phyloP scores from a whole-genome alignment of 2,329 filamentous ascomycete genomes.

The Paracoccidioides lutzii region DNA sequence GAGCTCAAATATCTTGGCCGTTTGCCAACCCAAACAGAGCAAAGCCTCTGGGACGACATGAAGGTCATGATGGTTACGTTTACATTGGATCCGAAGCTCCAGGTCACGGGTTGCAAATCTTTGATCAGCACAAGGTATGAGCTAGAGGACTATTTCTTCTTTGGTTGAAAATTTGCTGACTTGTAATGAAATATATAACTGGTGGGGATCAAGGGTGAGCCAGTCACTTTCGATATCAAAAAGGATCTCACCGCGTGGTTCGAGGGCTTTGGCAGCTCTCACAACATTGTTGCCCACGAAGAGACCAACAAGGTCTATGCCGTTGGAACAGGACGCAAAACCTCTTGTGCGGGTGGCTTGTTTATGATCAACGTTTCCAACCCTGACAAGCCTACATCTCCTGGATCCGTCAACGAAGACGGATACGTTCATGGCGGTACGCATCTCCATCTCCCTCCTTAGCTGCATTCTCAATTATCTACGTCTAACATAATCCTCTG shows the following conservation, averaged over 20 bases:
- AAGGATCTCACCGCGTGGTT: constrained; percentile 32
- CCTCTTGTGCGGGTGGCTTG: constrained; percentile 40
- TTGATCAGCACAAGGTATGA: constrained; percentile 44
- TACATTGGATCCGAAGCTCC: constrained; percentile 34
- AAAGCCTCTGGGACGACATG: constrained; percentile 27
- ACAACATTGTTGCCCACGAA: constrained; percentile 43
- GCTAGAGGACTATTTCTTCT: not conserved
- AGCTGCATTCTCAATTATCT: not conserved
- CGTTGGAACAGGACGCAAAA: constrained; percentile 35
- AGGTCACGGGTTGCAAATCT: constrained; percentile 48
- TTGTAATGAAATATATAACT: constrained; percentile 22
- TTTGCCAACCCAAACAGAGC: constrained; percentile 30
- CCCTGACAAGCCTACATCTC: constrained; percentile 39
- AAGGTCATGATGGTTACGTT: constrained; percentile 29
- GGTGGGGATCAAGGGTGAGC: constrained; percentile 34
- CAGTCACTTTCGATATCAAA: constrained; percentile 31
- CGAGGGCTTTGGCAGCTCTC: constrained; percentile 33
- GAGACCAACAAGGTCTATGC: constrained; percentile 39
- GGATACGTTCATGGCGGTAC: constrained; percentile 47
- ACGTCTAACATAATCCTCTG: not conserved
- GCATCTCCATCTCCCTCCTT: not conserved
- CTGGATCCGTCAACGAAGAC: constrained; percentile 43
- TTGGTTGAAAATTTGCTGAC: not conserved
- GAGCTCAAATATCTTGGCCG: constrained; percentile 37
- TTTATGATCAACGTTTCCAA: constrained; percentile 48